Percentiles rank a stretch among this genome's conserved stretches.
Conservation (phyloP, 805 yeast genomes). For the Zygoascus biomembranicola region DNA sequence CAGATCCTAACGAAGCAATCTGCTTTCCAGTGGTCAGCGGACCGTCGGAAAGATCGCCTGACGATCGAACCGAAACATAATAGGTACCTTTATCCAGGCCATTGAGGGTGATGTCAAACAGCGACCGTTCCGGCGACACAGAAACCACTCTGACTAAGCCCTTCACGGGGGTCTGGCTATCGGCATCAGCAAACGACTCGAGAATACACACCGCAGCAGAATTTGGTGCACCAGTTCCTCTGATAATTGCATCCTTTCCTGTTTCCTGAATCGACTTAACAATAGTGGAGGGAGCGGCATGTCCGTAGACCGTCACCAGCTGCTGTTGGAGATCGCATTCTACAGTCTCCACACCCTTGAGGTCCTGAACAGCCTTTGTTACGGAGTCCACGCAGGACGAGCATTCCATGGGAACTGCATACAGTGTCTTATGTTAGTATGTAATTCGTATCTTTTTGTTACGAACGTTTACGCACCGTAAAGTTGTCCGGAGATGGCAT, state of each 20-base stretch:
- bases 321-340: slow-evolving; percentile 52
- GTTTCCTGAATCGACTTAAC: slow-evolving; percentile 58
- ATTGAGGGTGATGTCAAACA: slow-evolving; percentile 71
- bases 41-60: slow-evolving; percentile 64
- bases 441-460: not conserved
- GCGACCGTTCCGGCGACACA: slow-evolving; percentile 42
- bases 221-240: slow-evolving; percentile 85
- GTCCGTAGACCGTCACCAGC: slow-evolving; percentile 59
- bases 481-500: slow-evolving; percentile 13
- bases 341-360: slow-evolving; percentile 42
- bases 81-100: slow-evolving; percentile 62
- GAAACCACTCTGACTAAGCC: slow-evolving; percentile 84
- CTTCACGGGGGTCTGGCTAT: slow-evolving; percentile 51
- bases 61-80: slow-evolving; percentile 56
- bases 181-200: slow-evolving; percentile 55
- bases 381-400: slow-evolving; percentile 60
- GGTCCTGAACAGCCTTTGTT: slow-evolving; percentile 39
- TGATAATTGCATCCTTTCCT: slow-evolving; percentile 83
- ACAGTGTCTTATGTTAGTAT: slow-evolving; percentile 44
- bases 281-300: slow-evolving; percentile 66
- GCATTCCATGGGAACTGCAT: slow-evolving; percentile 82
- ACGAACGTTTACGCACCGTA: slow-evolving; percentile 6
- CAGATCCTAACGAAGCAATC: slow-evolving; percentile 30
- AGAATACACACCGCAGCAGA: slow-evolving; percentile 87
- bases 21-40: slow-evolving; percentile 28